Percentiles rank a stretch among this genome's conserved stretches.
Evolutionary conservation across 495 filamentous ascomycete species (phyloP).

Genomic region (Podospora australis): DNA sequence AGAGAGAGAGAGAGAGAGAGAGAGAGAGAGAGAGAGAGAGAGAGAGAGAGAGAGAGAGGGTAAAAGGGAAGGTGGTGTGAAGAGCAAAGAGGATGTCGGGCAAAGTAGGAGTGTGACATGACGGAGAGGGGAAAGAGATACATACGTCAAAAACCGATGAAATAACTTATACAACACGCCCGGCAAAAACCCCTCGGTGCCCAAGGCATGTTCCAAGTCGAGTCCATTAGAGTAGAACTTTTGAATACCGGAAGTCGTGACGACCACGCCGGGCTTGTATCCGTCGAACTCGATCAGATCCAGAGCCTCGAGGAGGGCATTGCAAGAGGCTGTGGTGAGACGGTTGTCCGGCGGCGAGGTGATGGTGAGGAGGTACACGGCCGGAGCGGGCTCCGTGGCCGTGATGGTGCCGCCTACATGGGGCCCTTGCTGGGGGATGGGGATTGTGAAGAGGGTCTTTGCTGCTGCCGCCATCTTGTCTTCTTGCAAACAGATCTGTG

Average conservation of each 20-base stretch:
- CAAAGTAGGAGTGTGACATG: too few relatives aligned
- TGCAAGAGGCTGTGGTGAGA: slow-evolving; percentile 59
- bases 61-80: too few relatives aligned
- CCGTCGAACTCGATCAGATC: slow-evolving; percentile 62
- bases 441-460: slow-evolving; percentile 36
- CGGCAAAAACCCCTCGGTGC: slow-evolving; percentile 47
- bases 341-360: slow-evolving; percentile 66
- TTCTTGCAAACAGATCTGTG: not conserved
- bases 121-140: too few relatives aligned
- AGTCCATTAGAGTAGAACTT: slow-evolving; percentile 84
- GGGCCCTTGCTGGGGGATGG: slow-evolving; percentile 27
- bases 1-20: too few relatives aligned
- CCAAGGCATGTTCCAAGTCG: slow-evolving; percentile 53
- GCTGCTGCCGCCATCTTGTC: slow-evolving; percentile 4
- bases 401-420: slow-evolving; percentile 44
- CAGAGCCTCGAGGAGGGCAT: slow-evolving; percentile 59
- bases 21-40: too few relatives aligned
- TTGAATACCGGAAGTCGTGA: slow-evolving; percentile 64
- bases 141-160: slow-evolving; percentile 54
- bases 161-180: slow-evolving; percentile 54
- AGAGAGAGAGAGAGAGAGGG: too few relatives aligned
- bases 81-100: too few relatives aligned
- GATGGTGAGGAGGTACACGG: slow-evolving; percentile 69
- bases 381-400: slow-evolving; percentile 50
- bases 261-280: slow-evolving; percentile 59